Evolutionary conservation across 768 basidiomycete species (phyloP).

Genomic region (Leucocoprinus birnbaumii): DNA sequence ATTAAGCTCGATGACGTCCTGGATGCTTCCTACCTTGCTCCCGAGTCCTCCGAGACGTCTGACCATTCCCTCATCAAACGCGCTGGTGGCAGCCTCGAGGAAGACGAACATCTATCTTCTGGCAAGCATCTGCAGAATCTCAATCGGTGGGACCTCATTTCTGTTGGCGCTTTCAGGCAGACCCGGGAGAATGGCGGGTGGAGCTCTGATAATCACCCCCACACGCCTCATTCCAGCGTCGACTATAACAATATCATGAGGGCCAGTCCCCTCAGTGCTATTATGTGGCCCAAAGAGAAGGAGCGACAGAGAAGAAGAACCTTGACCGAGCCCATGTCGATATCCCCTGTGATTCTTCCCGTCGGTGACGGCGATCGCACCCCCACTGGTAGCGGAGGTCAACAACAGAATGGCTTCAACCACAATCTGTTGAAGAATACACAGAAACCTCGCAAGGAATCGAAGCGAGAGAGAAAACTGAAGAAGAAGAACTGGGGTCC

Average conservation of each 20-base stretch:
- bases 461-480: conserved; percentile 64
- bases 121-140: conserved; percentile 45
- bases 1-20: conserved; percentile 76
- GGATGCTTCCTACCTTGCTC: conserved; percentile 68
- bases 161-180: conserved; percentile 70
- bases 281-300: conserved; percentile 48
- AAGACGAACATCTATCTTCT: conserved; percentile 30
- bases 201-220: conserved; percentile 29
- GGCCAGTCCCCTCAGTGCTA: conserved; percentile 51
- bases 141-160: conserved; percentile 71
- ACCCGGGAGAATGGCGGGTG: conserved; percentile 39
- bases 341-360: conserved; percentile 53
- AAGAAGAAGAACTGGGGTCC: conserved; percentile 56
- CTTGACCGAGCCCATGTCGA: conserved; percentile 27
- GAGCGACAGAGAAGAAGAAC: conserved; percentile 25
- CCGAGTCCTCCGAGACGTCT: conserved; percentile 34
- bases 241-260: conserved; percentile 51
- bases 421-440: conserved; percentile 31
- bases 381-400: conserved; percentile 35
- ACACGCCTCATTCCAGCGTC: conserved; percentile 26
- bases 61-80: neutral
- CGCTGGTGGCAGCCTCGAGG: neutral
- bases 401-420: conserved; percentile 18
- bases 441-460: conserved; percentile 60
- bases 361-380: conserved; percentile 56